Percentiles rank a stretch among this genome's conserved stretches.
Conservation (phyloP, 2,329 filamentous ascomycete species). For the Penicillium hesseltinei region DNA sequence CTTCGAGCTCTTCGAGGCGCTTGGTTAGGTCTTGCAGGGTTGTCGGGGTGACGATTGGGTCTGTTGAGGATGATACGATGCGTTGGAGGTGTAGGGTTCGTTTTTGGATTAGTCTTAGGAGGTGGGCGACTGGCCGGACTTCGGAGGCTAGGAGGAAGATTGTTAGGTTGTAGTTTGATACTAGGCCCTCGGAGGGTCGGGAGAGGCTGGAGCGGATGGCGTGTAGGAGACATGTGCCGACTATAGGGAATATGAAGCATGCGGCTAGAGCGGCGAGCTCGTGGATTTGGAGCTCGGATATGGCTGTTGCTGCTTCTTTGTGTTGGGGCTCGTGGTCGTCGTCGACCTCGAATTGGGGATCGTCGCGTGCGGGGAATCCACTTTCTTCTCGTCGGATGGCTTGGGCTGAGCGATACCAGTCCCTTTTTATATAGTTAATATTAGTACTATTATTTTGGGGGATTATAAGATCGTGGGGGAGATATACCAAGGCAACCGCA, state of each 20-base stretch:
- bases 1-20: slow-evolving; percentile 69
- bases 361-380: slow-evolving; percentile 23
- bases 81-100: slow-evolving; percentile 80
- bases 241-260: slow-evolving; percentile 74
- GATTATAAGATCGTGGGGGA: background rate
- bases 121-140: slow-evolving; percentile 75
- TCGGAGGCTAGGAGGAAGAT: slow-evolving; percentile 88
- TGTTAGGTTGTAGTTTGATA: slow-evolving; percentile 89
- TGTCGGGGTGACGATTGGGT: slow-evolving; percentile 21
- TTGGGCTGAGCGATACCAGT: slow-evolving; percentile 73
- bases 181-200: slow-evolving; percentile 76
- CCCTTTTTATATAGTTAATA: slow-evolving; percentile 44
- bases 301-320: slow-evolving; percentile 39
- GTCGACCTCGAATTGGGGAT: slow-evolving; percentile 30
- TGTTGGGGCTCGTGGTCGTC: slow-evolving; percentile 18
- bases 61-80: slow-evolving; percentile 51
- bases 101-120: slow-evolving; percentile 75
- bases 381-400: slow-evolving; percentile 55
- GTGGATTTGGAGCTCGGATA: slow-evolving; percentile 66
- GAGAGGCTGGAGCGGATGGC: slow-evolving; percentile 76
- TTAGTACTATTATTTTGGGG: background rate
- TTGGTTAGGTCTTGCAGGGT: slow-evolving; percentile 57
- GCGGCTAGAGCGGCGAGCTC: slow-evolving; percentile 72
- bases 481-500: slow-evolving; percentile 78
- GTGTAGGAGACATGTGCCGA: slow-evolving; percentile 83